Evolutionary conservation across 768 basidiomycete genomes (phyloP), one percentile per base, ranked within the genome.

Genomic region (Galerina marginata): DNA sequence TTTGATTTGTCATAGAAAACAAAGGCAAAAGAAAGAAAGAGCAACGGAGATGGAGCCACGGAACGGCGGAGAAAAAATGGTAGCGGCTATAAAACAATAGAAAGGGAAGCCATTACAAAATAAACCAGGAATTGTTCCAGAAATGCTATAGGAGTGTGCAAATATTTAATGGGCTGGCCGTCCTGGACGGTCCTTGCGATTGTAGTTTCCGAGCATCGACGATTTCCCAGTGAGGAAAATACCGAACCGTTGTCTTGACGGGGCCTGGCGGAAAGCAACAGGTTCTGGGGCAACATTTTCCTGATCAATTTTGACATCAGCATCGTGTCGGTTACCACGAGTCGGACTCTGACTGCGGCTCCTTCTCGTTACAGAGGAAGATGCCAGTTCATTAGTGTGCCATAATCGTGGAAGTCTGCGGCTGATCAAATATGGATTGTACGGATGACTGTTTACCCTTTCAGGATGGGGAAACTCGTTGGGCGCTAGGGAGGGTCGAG

Each of bases 171-270:
- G 65, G 9, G 61, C 60, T n/a, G 65, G 65, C 6, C 58, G 59
- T 20, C 56, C 43, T 23, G 29, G 50, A 25, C 64, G 54, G 14
- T 58, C 61, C 36, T 50, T 61, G 12, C 60, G 60, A 11, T 65
- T 62, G 55, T 60, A 51, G 29, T 49, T 62, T 37, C 59, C 56
- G 6, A 56, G 47, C 61, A 65, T 62, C 0, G 77, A 77, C n/a
- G 66, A 68, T 54, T 77, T 77, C 9, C 73, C 68, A 4, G 74
- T 79, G 62, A 74, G 74, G 47, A 78, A 79, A 65, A 79, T 78
- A 6, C 78, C 78, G 67, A 77, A 79, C 14, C 77, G 71, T 14
- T 72, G 70, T 10, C 72, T 73, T 16, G 70, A 69, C n/a, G 69
- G 62, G 16, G 75, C 62, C 39, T 60, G 66, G 25, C 65, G 67